These are phyloP conservation scores for Aureobasidium mangrovei DNA, from an alignment of 2,329 filamentous ascomycete species.

Conservation along the genomic window DNA sequence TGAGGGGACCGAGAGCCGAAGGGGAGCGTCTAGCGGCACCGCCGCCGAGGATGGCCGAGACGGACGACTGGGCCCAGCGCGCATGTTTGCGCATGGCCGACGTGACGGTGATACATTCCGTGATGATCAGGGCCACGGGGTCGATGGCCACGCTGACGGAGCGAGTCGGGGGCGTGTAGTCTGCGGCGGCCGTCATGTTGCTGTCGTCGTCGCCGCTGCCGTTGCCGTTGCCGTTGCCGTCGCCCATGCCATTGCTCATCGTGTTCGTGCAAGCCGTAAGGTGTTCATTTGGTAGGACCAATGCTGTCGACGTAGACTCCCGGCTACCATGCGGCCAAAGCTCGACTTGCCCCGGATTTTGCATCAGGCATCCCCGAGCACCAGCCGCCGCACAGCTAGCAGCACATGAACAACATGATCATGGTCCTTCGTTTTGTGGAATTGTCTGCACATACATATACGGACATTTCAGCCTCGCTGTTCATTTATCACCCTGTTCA, in stretches of 20 bases:
- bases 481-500: neutral
- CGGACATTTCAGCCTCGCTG: neutral
- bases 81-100: constrained; percentile 97
- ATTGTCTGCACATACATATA: constrained; percentile 11
- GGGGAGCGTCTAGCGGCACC: constrained; percentile 23
- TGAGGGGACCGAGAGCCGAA: constrained; percentile 9
- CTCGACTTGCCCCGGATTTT: constrained; percentile 2
- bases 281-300: neutral
- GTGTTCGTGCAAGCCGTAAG: neutral
- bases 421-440: neutral
- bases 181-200: neutral
- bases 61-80: constrained; percentile 89
- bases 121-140: constrained; percentile 63
- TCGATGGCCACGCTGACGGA: constrained; percentile 28
- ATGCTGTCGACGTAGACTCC: neutral
- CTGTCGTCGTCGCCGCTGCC: neutral
- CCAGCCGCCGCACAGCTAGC: neutral
- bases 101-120: constrained; percentile 97
- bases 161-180: constrained; percentile 4
- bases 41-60: constrained; percentile 88
- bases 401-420: neutral
- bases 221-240: neutral
- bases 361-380: neutral
- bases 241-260: constrained; percentile 10
- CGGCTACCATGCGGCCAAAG: constrained; percentile 1